Base-by-base conservation (phyloP, 345 rosid genomes). In the Chamaenerion angustifolium region DNA sequence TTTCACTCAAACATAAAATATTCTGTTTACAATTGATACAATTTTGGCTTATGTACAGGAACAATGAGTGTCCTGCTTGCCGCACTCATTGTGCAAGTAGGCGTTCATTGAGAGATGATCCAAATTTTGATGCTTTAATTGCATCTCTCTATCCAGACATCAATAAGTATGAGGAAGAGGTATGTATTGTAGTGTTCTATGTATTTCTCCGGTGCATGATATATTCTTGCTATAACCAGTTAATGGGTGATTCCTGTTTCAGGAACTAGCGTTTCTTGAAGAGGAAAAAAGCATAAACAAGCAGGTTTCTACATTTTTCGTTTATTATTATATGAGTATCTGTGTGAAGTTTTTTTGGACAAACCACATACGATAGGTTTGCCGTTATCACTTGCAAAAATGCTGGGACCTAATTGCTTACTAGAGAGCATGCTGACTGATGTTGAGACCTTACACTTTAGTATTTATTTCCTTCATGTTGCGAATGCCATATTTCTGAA, bases 31-130 rank as follows among this genome's bases (percentile, higher is more conserved):
- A 23, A 5, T 23, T 23, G 14, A 12, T 3, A 18, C 11, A 10
- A 48, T 13, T 0, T 6, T 12, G 21, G n/a, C 16, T 9, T 48
- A 12, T 11, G 1, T 7, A 48, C 18, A 25, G 97, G 81, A 90
- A 90, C 64, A 86, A 83, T 45, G 98, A 90, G 67, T 90, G 98
- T 64, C 98, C 98, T 69, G 88, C 98, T 58, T 90, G 95, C 66
- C 92, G 98, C 66, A 86, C 88, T 43, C 98, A 90, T 68, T 83
- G 92, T 72, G 92, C 98, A 51, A 90, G 95, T 60, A 76, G 95
- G 23, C 98, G 98, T 18, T 86, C 98, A 57, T 64, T 86, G 65
- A 78, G 98, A 79, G 95, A 86, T 17, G 98, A 90, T 64, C 95
- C 92, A 27, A 81, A 73, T 49, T 90, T 81, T 62, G 98, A 90